These are phyloP conservation scores for Solanum pennellii DNA, from an alignment of 257 asterid species.

Conservation along the genomic window DNA sequence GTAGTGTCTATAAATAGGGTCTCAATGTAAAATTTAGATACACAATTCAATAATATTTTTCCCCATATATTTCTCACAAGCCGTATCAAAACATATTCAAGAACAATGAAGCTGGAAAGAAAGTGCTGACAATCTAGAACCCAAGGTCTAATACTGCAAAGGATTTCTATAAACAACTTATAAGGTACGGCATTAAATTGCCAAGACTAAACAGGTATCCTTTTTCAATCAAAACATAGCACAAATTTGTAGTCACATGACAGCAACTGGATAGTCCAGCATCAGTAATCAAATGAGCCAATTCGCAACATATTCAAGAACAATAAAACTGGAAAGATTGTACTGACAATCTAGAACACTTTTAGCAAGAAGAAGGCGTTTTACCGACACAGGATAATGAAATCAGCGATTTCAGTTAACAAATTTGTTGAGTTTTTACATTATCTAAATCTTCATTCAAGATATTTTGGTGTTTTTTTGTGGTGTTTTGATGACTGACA, in stretches of 20 bases:
- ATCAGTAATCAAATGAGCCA: background rate
- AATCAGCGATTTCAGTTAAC: conserved; percentile 25
- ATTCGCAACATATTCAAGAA: conserved; percentile 67
- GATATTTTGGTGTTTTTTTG: background rate
- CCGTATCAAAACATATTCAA: conserved; percentile 58
- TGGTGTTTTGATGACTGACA: background rate
- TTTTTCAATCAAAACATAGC: background rate
- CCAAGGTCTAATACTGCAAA: background rate
- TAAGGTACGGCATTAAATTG: background rate
- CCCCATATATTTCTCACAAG: background rate
- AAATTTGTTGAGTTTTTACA: background rate
- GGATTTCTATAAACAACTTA: background rate
- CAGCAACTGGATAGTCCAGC: background rate
- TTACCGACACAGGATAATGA: conserved; percentile 49
- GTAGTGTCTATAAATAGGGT: no score
- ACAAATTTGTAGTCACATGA: background rate
- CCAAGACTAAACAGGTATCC: background rate
- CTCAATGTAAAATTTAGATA: no score
- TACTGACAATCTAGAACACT: conserved; percentile 35
- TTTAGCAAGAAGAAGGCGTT: conserved; percentile 57
- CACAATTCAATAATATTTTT: no score
- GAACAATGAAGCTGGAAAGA: conserved; percentile 56
- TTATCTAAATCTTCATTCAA: background rate
- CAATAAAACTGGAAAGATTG: conserved; percentile 49
- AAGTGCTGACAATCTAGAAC: conserved; percentile 28